A percentile compares a stretch with the other conserved stretches of the same genome.
Conservation (phyloP, 2,329 filamentous ascomycete species). For the Aspergillus fructus region DNA sequence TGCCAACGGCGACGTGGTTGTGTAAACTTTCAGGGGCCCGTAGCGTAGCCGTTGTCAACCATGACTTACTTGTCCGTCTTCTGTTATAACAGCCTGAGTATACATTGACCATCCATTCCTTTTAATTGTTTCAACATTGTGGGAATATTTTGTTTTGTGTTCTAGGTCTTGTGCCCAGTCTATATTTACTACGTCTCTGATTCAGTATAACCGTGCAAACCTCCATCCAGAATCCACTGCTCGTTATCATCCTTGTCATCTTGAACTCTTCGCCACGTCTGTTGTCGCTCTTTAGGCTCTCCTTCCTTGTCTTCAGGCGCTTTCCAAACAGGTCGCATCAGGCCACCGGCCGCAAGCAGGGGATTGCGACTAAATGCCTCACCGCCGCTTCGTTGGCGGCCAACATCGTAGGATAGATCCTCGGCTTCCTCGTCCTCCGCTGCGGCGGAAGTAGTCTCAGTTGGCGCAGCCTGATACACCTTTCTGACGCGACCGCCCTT, state of each 20-base stretch:
- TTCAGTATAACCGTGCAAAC: conserved; percentile 36
- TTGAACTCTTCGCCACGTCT: conserved; percentile 49
- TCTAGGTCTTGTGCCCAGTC: not conserved
- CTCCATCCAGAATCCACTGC: conserved; percentile 49
- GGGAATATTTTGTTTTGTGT: not conserved
- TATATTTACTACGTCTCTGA: not conserved
- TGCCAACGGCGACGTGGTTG: not conserved
- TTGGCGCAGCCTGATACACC: conserved; percentile 36
- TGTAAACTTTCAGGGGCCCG: not conserved
- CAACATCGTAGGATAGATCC: conserved; percentile 16
- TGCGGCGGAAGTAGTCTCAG: conserved; percentile 19
- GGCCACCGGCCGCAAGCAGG: conserved; percentile 42
- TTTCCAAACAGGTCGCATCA: conserved; percentile 48
- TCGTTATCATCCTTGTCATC: conserved; percentile 50
- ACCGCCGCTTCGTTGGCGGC: conserved; percentile 20
- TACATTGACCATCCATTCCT: not conserved
- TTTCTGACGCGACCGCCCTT: conserved; percentile 74
- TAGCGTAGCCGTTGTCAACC: too few relatives aligned
- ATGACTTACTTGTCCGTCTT: too few relatives aligned
- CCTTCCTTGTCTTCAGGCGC: conserved; percentile 27
- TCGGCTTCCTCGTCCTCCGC: conserved; percentile 20
- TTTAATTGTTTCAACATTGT: not conserved
- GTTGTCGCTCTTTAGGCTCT: conserved; percentile 32
- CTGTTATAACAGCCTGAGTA: too few relatives aligned
- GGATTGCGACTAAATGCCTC: conserved; percentile 46